Base-by-base conservation (phyloP, 805 yeast species). In the Yarrowia sp. region DNA sequence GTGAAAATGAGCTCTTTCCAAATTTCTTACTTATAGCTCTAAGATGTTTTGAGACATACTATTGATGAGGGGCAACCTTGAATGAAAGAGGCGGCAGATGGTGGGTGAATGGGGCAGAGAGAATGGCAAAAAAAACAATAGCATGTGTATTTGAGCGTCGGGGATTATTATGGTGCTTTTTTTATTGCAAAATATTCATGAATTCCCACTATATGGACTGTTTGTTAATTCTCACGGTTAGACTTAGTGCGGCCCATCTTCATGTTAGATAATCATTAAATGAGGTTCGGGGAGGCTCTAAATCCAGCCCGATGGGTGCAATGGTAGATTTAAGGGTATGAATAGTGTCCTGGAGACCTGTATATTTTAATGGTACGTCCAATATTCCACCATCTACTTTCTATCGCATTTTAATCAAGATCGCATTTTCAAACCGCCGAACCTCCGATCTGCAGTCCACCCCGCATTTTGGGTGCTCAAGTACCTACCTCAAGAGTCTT, bases 211-310 rank as follows among this genome's bases (percentile, higher is more conserved):
- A 4, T 24, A 24, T 24, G 3, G 30, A 24, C 30, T 24, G 30
- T 24, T 24, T 24, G 6, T 7, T 5, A 24, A 5, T 1, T 24
- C 30, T 24, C 30, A 2, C 6, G 30, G 30, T 24, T 13, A 34
- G 10, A 3, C 8, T 15, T 52, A 38, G 43, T 52, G 58, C 58
- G 43, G 58, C 58, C 38, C 43, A 14, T 13, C 33, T 12, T 19
- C 33, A 38, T 52, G 58, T 52, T 52, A 36, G 58, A 38, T 52
- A 52, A 52, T 52, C 58, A 52, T 38, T 52, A 38, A 52, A 52
- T 52, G 58, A 9, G 13, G 9, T 19, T 20, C 2, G 0, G 33
- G 33, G 15, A 3, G 34, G 10, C 17, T 19, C 9, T 19, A 8
- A 6, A 12, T 1, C 2, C 1, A 14, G 24, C 17, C 50, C 30